Base-by-base conservation (phyloP, 768 basidiomycete species). In the Fibroporia radiculosa region DNA sequence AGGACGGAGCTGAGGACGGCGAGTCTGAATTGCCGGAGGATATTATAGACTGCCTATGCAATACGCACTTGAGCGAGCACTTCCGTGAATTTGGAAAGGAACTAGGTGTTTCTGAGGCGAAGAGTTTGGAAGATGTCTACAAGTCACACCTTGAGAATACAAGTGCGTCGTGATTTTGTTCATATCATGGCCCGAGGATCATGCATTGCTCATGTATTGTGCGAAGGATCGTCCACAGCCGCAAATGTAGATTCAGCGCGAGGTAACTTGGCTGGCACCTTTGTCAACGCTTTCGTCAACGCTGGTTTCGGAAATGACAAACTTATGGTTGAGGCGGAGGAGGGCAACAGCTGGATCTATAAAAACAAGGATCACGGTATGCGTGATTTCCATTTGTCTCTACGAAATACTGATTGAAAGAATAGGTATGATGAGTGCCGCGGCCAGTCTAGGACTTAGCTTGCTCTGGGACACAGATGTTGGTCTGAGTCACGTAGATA, bases 291-390 rank as follows among this genome's bases (percentile, higher is more conserved):
- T 1, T 99, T 98, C 49, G 95, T 97, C 42, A 99, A 99, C 58
- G 95, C 93, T 34, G 96, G 95, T 0, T 99, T 93, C 58, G 93
- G 92, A 19, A 99, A 99, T 61, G 96, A 99, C 63, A 97, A 96
- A 62, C 76, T 99, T 43, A 95, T 99, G 90, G 92, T 93, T 4
- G 85, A 84, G 59, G 95, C 93, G 1, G 88, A 92, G 48, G 93
- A 96, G 57, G 95, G 96, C 12, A 89, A 80, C 64, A 93, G 91
- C 56, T 99, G 93, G 93, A 91, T 99, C 47, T 99, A 98, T 74
- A 98, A 98, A 76, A 98, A 98, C 72, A 98, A 98, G 68, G 95
- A 97, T 42, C 91, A 96, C 51, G 96, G 93, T 83, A n/a, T n/a
- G 47, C 18, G 73, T 59, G 12, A 7, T 13, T 23, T 32, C n/a